Evolutionary conservation across 2,329 filamentous ascomycete genomes (phyloP).

Genomic region (Fusarium metavorans): DNA sequence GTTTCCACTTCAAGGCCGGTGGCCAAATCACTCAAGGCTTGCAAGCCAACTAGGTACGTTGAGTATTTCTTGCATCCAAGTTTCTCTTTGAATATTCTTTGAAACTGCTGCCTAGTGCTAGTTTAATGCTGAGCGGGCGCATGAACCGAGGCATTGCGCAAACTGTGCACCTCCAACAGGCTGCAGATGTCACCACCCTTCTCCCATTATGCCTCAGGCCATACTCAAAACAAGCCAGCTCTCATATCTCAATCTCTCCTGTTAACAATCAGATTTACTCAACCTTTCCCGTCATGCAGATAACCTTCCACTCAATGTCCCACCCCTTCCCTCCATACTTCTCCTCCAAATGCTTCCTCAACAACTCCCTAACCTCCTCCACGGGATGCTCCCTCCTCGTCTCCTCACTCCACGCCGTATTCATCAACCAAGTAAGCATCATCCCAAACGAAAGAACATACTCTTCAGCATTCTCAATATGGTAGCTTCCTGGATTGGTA

Average conservation of each 20-base stretch:
- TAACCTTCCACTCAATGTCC: constrained; percentile 41
- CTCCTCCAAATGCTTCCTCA: constrained; percentile 53
- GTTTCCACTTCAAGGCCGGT: background rate
- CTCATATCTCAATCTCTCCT: no score
- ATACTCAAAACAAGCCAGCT: background rate
- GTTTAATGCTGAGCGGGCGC: background rate
- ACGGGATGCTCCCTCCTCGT: constrained; percentile 48
- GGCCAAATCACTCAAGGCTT: background rate
- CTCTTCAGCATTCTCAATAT: constrained; percentile 50
- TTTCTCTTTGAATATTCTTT: background rate
- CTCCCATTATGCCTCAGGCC: background rate
- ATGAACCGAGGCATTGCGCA: background rate
- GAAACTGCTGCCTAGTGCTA: background rate
- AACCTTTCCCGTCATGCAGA: constrained; percentile 43
- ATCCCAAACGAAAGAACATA: constrained; percentile 51
- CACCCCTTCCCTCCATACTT: constrained; percentile 51
- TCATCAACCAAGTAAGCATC: constrained; percentile 56
- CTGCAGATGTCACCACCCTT: background rate
- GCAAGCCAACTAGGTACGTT: background rate
- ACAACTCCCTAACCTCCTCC: constrained; percentile 52
- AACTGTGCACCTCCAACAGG: background rate
- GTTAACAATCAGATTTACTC: background rate
- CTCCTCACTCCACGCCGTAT: constrained; percentile 56
- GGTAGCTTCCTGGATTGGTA: constrained; percentile 44
- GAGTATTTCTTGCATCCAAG: background rate